A percentile compares a stretch with the other conserved stretches of the same genome.
These are phyloP conservation scores for Lanmaoa rubissima DNA, from an alignment of 768 basidiomycete genomes.

Conservation along the genomic window DNA sequence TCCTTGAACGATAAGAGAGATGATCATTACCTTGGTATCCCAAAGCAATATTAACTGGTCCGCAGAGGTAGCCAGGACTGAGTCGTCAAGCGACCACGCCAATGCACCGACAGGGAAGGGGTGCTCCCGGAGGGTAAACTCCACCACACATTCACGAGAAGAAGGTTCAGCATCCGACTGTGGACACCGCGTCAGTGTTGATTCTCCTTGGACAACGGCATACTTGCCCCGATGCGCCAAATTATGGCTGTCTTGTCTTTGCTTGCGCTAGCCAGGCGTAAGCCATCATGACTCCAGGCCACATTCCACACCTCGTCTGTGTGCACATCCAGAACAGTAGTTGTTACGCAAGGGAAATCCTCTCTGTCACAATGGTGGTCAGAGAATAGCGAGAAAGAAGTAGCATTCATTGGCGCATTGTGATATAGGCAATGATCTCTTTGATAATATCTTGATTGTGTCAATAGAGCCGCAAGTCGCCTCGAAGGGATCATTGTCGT, in stretches of 20 bases:
- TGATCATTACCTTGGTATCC: constrained; percentile 72
- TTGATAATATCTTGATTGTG: constrained; percentile 83
- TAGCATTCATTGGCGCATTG: constrained; percentile 57
- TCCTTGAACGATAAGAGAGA: not conserved
- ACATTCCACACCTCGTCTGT: constrained; percentile 94
- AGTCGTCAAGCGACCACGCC: constrained; percentile 92
- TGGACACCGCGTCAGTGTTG: constrained; percentile 2
- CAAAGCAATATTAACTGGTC: constrained; percentile 85
- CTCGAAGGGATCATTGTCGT: constrained; percentile 91
- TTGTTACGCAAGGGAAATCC: constrained; percentile 83
- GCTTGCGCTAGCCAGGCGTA: constrained; percentile 81
- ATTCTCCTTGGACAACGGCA: constrained; percentile 5
- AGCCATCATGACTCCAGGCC: constrained; percentile 91
- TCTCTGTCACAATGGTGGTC: constrained; percentile 83
- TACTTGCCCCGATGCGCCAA: constrained; percentile 79
- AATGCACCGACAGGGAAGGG: constrained; percentile 74
- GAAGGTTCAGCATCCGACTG: constrained; percentile 49
- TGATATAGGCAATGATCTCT: constrained; percentile 84
- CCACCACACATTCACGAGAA: constrained; percentile 57
- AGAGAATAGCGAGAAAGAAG: constrained; percentile 76
- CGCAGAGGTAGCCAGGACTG: constrained; percentile 76
- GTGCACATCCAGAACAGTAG: constrained; percentile 82
- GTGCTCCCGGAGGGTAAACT: constrained; percentile 71
- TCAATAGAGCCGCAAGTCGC: constrained; percentile 79
- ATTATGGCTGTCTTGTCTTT: constrained; percentile 87